Base-by-base conservation (phyloP, 179 eudicot species). In the Pouteria campechiana region DNA sequence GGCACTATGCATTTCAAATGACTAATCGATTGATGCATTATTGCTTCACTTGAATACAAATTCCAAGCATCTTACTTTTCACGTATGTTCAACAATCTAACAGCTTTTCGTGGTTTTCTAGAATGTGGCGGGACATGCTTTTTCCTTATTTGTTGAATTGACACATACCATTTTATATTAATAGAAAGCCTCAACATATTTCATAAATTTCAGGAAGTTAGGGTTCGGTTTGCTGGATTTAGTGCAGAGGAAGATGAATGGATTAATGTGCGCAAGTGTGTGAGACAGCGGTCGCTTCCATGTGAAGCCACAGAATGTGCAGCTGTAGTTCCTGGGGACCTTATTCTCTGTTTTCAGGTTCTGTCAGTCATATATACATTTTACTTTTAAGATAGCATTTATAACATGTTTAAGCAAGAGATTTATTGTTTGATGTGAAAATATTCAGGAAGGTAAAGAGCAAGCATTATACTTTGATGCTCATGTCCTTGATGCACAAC, bases 401-500 rank as follows among this genome's bases (percentile, higher is more conserved):
- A n/a, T n/a, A n/a, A n/a, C n/a, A n/a, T n/a, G n/a, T n/a, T n/a
- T n/a, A n/a, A n/a, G n/a, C n/a, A n/a, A n/a, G n/a, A n/a, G n/a
- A n/a, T n/a, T 37, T 3, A 10, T 27, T 28, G 1, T 17, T 11
- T 8, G 6, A 2, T 48, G 17, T 16, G 0, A 17, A 28, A 32
- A 24, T 52, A 54, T 54, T 23, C 78, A 86, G 98, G 98, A 90
- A 79, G 98, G 96, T 25, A 90, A 90, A 69, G 96, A 90, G 57
- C 98, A 90, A 58, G 96, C 98, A 55, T 92, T 90, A 33, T 90
- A 90, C 67, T 90, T 72, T 71, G 98, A 90, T 65, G 98, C 98
- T 14, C 98, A 82, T 52, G 85, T 90, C 47, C 75, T 90, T 18
- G 96, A 90, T 63, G 81, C 96, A 55, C 96, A 90, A 65, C 68